Base-by-base conservation (phyloP, 768 basidiomycete genomes). In the Mycena galericulata region DNA sequence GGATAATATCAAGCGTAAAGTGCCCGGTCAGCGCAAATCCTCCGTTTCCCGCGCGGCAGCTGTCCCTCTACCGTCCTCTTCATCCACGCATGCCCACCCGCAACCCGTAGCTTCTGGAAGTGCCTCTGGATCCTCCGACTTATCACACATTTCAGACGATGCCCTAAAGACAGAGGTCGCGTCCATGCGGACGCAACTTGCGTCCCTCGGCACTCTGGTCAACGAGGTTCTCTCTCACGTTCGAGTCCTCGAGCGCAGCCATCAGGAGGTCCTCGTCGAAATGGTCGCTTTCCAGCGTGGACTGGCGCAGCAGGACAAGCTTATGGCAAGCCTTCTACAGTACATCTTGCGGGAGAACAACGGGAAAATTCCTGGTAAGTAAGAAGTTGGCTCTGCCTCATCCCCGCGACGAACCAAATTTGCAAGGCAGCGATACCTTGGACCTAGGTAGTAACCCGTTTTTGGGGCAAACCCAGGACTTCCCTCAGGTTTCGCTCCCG, bases 291-390 rank as follows among this genome's bases (percentile, higher is more conserved):
- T 91, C 75, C 91, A 92, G 79, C 80, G 87, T 65, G 88, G 87
- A 70, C 88, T 91, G 88, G 92, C 91, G 30, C 91, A 94, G 79
- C 93, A 95, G 82, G 95, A 97, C 71, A 88, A 88, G 45, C 77
- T 95, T 59, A 91, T 94, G 88, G 91, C 94, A 79, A 89, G 87
- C 72, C 75, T 96, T 67, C 90, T 96, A 72, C 89, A 90, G 65
- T 94, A 93, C 80, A 92, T 93, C 78, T 81, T 96, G 72, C 89
- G 86, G 69, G 93, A 94, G 80, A 82, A 79, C 65, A 82, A 79
- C 65, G 77, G 82, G 75, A 70, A 70, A 41, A 60, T 65, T 47
- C 56, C 59, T 60, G 69, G 65, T 70, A 61, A 62, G 69, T 70
- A 38, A 67, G 32, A 70, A 54, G 58, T 62, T 58, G 59, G 69